Evolutionary conservation across 2,329 filamentous ascomycete species (phyloP).

Genomic region (Penicillium sp.): DNA sequence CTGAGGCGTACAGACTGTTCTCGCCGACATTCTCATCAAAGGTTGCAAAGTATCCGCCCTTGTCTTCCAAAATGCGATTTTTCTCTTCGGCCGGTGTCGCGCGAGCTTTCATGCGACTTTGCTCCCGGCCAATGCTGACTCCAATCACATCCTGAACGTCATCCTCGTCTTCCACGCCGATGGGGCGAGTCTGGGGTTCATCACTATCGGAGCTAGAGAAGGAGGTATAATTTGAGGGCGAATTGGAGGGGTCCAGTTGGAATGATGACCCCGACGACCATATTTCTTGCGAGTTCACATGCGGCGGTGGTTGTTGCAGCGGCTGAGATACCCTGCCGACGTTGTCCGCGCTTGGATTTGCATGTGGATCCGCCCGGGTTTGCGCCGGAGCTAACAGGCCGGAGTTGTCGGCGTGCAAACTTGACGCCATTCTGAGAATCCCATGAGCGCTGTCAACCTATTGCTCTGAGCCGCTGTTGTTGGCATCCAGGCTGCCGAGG

Average conservation of each 20-base stretch:
- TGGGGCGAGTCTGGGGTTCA: slow-evolving; percentile 12
- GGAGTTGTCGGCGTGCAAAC: slow-evolving; percentile 1
- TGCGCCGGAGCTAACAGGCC: not conserved
- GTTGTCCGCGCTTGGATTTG: not conserved
- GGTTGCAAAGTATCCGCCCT: slow-evolving; percentile 44
- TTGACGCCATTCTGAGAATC: slow-evolving; percentile 6
- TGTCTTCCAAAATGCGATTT: slow-evolving; percentile 49
- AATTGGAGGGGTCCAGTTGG: slow-evolving; percentile 13
- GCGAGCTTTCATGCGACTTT: slow-evolving; percentile 52
- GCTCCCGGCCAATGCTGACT: slow-evolving; percentile 53
- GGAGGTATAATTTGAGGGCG: slow-evolving; percentile 17
- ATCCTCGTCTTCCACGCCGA: slow-evolving; percentile 24
- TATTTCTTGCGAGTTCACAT: slow-evolving; percentile 7
- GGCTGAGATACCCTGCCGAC: too few relatives aligned
- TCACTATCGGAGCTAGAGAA: slow-evolving; percentile 32
- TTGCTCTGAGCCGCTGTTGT: not conserved
- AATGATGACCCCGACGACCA: slow-evolving; percentile 19
- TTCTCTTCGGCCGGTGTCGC: slow-evolving; percentile 55
- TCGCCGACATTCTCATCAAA: slow-evolving; percentile 30
- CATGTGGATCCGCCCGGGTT: not conserved
- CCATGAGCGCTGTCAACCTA: not conserved
- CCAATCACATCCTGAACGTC: slow-evolving; percentile 45
- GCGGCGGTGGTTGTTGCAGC: not conserved
- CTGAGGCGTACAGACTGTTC: slow-evolving; percentile 25
- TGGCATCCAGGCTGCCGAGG: too few relatives aligned